Evolutionary conservation across 1,284 basidiomycete genomes (phyloP).

Genomic region (Fistulinella cinereoalba): DNA sequence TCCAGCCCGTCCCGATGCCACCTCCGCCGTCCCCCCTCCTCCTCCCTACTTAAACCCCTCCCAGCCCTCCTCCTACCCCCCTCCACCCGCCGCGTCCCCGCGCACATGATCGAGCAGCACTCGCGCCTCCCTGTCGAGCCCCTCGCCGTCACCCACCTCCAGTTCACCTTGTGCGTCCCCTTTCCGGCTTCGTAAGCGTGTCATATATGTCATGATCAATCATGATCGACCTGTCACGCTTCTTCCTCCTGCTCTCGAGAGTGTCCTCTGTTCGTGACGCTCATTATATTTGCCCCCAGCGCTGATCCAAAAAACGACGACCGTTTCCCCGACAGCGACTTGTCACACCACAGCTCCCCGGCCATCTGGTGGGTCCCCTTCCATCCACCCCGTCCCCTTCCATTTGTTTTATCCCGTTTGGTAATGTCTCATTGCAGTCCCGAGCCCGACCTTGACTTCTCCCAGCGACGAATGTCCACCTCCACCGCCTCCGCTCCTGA

Average conservation of each 20-base stretch:
- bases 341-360: conserved; percentile 49
- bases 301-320: conserved; percentile 41
- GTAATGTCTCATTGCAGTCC: conserved; percentile 29
- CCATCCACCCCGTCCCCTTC: conserved; percentile 19
- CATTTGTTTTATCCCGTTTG: conserved; percentile 14
- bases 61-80: conserved; percentile 14
- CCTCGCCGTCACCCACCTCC: conserved; percentile 62
- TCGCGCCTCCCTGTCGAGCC: conserved; percentile 45
- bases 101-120: conserved; percentile 45
- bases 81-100: conserved; percentile 5
- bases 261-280: conserved; percentile 11
- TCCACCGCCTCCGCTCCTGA: conserved; percentile 57
- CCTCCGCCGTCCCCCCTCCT: conserved; percentile 2
- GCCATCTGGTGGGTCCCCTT: conserved; percentile 44
- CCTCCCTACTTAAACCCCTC: conserved; percentile 11
- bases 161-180: conserved; percentile 53
- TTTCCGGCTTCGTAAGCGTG: conserved; percentile 18
- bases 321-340: conserved; percentile 38
- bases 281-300: conserved; percentile 22
- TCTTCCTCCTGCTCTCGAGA: conserved; percentile 2
- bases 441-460: conserved; percentile 47
- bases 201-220: conserved; percentile 31
- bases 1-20: conserved; percentile 13
- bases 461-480: conserved; percentile 58
- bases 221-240: conserved; percentile 27